Conservation (phyloP, 2,329 filamentous ascomycete species). For the Rasamsonia emersonii region DNA sequence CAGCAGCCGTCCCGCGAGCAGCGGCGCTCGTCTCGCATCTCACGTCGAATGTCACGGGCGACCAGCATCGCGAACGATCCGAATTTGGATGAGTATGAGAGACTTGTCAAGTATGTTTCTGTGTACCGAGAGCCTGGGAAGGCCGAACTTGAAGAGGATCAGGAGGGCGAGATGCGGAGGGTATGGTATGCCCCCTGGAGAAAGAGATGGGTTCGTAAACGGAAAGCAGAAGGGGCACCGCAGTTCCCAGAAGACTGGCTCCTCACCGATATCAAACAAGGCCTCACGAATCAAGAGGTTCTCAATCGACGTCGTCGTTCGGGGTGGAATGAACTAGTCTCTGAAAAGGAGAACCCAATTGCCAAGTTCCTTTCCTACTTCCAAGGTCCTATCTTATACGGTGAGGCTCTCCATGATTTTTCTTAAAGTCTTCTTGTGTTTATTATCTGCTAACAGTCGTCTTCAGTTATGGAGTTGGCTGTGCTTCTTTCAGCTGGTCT, state of each 20-base stretch:
- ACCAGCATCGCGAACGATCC: constrained; percentile 21
- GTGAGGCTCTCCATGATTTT: constrained; percentile 40
- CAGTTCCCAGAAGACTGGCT: constrained; percentile 58
- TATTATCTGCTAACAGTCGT: constrained; percentile 11
- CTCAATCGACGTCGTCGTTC: constrained; percentile 53
- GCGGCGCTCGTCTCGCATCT: constrained; percentile 27
- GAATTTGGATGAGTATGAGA: constrained; percentile 53
- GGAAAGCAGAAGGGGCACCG: constrained; percentile 17
- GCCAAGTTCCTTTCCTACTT: constrained; percentile 68
- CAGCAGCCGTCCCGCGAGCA: constrained; percentile 4
- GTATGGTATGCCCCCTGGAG: constrained; percentile 55
- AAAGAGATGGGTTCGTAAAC: constrained; percentile 25
- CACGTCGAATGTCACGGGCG: constrained; percentile 11
- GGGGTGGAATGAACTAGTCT: constrained; percentile 66
- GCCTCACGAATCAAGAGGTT: constrained; percentile 52
- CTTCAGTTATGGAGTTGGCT: constrained; percentile 61
- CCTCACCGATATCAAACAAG: constrained; percentile 58
- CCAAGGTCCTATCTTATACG: constrained; percentile 66
- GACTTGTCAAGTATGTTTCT: constrained; percentile 59
- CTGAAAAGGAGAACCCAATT: constrained; percentile 69
- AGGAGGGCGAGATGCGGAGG: constrained; percentile 40
- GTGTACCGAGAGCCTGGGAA: constrained; percentile 51
- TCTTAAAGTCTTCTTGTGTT: too few species aligned
- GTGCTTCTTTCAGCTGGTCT: constrained; percentile 66
- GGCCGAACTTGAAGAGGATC: constrained; percentile 33